Evolutionary conservation across 2,329 filamentous ascomycete genomes (phyloP).

Genomic region (Fusarium nematophilum): DNA sequence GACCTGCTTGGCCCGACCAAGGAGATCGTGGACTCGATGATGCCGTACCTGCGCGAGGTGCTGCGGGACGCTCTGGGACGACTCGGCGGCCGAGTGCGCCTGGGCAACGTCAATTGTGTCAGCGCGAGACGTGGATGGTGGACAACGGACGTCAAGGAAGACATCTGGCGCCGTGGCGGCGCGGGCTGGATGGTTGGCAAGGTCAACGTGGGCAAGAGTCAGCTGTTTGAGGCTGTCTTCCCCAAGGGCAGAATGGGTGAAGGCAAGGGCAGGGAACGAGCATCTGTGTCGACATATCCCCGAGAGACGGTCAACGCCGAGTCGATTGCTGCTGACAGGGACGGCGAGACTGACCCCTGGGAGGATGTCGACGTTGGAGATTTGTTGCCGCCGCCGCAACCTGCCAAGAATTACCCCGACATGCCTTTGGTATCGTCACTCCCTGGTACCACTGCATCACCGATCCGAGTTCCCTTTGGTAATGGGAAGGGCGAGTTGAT

Average conservation of each 20-base stretch:
- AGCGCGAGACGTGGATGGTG: slow-evolving; percentile 91
- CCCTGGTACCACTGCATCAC: slow-evolving; percentile 93
- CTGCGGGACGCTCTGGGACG: slow-evolving; percentile 81
- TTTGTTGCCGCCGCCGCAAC: slow-evolving; percentile 81
- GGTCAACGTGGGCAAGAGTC: slow-evolving; percentile 96
- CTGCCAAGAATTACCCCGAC: slow-evolving; percentile 79
- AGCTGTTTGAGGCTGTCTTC: slow-evolving; percentile 87
- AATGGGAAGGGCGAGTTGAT: slow-evolving; percentile 89
- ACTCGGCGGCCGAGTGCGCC: slow-evolving; percentile 74
- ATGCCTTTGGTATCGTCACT: slow-evolving; percentile 90
- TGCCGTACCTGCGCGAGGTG: slow-evolving; percentile 85
- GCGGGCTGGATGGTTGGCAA: slow-evolving; percentile 98
- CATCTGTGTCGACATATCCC: slow-evolving; percentile 31
- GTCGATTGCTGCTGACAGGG: slow-evolving; percentile 47
- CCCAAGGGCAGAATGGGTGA: slow-evolving; percentile 74
- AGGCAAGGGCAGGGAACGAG: slow-evolving; percentile 13
- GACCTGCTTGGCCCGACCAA: slow-evolving; percentile 89
- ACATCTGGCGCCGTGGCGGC: slow-evolving; percentile 85
- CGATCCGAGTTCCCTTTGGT: slow-evolving; percentile 92
- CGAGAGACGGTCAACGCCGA: slow-evolving; percentile 21
- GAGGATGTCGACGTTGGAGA: slow-evolving; percentile 55
- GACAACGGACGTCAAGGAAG: slow-evolving; percentile 86
- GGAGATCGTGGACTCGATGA: slow-evolving; percentile 83
- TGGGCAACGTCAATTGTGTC: slow-evolving; percentile 89
- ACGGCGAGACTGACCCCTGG: slow-evolving; percentile 17